Conservation (phyloP, 352 stramenopile genomes). For the Globisporangium parvum region DNA sequence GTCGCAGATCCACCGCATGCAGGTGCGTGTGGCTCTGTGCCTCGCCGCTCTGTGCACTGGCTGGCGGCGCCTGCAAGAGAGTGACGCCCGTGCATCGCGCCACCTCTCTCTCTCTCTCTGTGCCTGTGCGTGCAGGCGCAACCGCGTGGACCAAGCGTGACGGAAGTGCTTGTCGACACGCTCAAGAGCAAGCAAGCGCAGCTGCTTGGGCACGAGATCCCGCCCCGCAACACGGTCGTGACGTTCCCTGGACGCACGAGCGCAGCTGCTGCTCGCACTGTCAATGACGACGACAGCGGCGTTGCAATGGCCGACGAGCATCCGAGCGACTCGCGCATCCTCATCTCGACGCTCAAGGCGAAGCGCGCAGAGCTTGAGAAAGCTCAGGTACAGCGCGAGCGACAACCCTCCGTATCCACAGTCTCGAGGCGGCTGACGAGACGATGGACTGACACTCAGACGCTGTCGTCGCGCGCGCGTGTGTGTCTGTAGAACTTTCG, state of each 20-base stretch:
- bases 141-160: constrained; percentile 68
- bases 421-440: background rate
- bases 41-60: background rate
- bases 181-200: constrained; percentile 77
- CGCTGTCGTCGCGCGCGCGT: background rate
- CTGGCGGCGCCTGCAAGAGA: too few relatives aligned
- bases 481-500: constrained; percentile 59
- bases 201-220: constrained; percentile 51
- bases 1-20: constrained; percentile 75
- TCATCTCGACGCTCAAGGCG: constrained; percentile 74
- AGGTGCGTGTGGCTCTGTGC: constrained; percentile 22
- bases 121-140: constrained; percentile 47
- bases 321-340: constrained; percentile 49
- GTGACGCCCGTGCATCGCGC: background rate
- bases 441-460: background rate
- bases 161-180: constrained; percentile 66
- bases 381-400: constrained; percentile 5
- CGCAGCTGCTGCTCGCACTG: background rate
- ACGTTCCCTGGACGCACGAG: constrained; percentile 27
- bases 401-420: too few relatives aligned
- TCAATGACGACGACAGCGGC: background rate
- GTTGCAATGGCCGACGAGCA: constrained; percentile 22
- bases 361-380: constrained; percentile 72
- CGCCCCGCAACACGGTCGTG: constrained; percentile 60
- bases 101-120: background rate